Base-by-base conservation (phyloP, 345 rosid genomes). In the Murraya koenigii region DNA sequence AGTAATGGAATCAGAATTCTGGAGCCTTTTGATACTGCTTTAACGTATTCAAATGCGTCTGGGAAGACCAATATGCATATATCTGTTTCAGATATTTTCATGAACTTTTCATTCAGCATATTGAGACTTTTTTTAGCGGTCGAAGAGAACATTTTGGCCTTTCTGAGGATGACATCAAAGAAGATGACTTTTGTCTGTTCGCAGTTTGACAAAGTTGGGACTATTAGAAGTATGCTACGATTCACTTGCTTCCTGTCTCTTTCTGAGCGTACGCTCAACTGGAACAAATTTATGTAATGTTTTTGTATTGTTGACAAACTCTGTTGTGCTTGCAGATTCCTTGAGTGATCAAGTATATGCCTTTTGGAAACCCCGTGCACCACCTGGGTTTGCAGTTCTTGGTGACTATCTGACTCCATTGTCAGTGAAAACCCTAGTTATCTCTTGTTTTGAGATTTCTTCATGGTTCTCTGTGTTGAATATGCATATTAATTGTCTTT, bases 71-170 rank as follows among this genome's bases (percentile, higher is more conserved):
- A 86, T 82, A 90, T 94, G 80, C 87, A 79, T 76, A 68, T 94
- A 75, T 84, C 89, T 77, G 97, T 90, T 83, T 93, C 98, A 69
- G 88, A 96, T 85, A 84, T 94, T 83, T 93, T 91, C 83, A 90
- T 96, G 97, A 96, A 96, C 85, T 94, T 94, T 59, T 91, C 98
- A 69, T 96, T 94, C 86, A 94, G 97, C 88, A 92, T 91, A 85
- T 87, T 96, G 90, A 93, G 88, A 80, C 83, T 96, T 75, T 96
- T 96, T 85, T 82, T 96, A 84, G 95, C 97, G 5, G 97, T 96
- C 79, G 93, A 96, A 86, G 99, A 96, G 77, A 97, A 96, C 79
- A 92, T 96, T 77, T 80, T 96, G 88, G 79, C 90, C 44, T 96
- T 96, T 87, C 63, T 96, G 78, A 90, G 98, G 89, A 96, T 79